Base-by-base conservation (phyloP, 345 rosid species). In the Hirschfeldia incana region DNA sequence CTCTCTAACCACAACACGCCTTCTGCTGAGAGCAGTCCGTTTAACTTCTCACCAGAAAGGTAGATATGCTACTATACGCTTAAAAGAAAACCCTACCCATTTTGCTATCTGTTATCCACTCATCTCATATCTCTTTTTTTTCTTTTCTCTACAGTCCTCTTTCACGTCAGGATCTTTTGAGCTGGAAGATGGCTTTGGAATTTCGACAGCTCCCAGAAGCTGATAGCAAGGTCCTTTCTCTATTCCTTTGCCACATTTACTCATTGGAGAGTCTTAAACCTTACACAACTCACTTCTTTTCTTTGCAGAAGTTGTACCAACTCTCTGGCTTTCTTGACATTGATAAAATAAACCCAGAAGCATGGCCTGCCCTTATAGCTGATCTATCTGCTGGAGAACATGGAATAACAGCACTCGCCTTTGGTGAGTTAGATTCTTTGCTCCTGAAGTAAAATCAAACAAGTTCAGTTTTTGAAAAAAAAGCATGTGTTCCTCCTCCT, bases 111-210 rank as follows among this genome's bases (percentile, higher is more conserved):
- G 21, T 21, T 21, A 29, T 64, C 37, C 77, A 44, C 53, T 37
- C 58, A 65, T 65, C 64, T 71, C 57, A 51, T 46, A 27, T 71
- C 59, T 62, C 67, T 44, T 21, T 69, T 77, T 76, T 78, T 61
- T 46, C 69, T 75, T 76, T 80, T 61, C 58, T 10, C 64, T 68
- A 39, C 84, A 95, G 97, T 65, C 89, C 92, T 80, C 85, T 93
- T 57, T 89, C 98, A 21, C 96, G 98, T 36, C 99, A 95, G 85
- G 96, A 93, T 85, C 96, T 95, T 76, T 88, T 95, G 16, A 88
- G 91, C 82, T 95, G 99, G 99, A 95, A 93, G 86, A 92, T 92
- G 98, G 92, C 93, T 71, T 78, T 95, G 21, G 99, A 93, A 84
- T 88, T 80, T 65, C 82, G 86, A 78, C 91, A 89, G 72, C 97